Percentiles rank a stretch among this genome's conserved stretches.
These are phyloP conservation scores for Chenopodium quinoa DNA, from an alignment of 148 eudicot genomes.

Conservation along the genomic window DNA sequence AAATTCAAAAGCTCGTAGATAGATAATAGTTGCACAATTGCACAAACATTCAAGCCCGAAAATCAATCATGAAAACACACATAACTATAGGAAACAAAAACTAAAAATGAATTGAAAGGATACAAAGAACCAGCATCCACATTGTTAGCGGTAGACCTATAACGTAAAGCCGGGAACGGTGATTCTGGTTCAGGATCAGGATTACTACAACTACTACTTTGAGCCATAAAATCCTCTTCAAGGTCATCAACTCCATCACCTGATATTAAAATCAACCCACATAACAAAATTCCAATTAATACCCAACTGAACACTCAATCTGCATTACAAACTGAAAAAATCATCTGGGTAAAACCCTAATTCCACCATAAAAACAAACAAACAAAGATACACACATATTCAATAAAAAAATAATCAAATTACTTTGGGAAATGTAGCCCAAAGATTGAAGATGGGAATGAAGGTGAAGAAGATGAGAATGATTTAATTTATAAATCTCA, in stretches of 20 bases:
- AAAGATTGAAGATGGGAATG: constrained; percentile 44
- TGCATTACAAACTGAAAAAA: neutral
- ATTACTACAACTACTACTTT: constrained; percentile 19
- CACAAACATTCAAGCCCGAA: neutral
- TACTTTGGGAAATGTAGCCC: constrained; percentile 47
- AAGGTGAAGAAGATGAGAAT: constrained; percentile 44
- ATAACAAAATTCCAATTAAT: constrained; percentile 3
- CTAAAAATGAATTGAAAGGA: constrained; percentile 36
- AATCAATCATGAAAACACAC: neutral
- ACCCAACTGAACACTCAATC: constrained; percentile 7
- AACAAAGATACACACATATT: neutral
- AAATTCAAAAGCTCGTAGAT: no score
- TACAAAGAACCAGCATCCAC: constrained; percentile 58
- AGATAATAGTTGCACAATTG: no score
- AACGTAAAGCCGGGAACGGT: constrained; percentile 3
- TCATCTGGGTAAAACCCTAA: neutral
- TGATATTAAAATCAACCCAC: neutral
- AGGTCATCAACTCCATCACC: constrained; percentile 30
- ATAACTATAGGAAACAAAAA: constrained; percentile 2
- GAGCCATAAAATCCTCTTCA: constrained; percentile 40
- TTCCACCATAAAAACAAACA: neutral
- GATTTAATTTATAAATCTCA: constrained; percentile 66
- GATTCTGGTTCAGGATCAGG: constrained; percentile 23
- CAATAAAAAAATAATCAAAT: neutral
- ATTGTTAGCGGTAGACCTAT: constrained; percentile 23